These are phyloP conservation scores for Castanospermum australe DNA, from an alignment of 306 rosid species.

Conservation along the genomic window DNA sequence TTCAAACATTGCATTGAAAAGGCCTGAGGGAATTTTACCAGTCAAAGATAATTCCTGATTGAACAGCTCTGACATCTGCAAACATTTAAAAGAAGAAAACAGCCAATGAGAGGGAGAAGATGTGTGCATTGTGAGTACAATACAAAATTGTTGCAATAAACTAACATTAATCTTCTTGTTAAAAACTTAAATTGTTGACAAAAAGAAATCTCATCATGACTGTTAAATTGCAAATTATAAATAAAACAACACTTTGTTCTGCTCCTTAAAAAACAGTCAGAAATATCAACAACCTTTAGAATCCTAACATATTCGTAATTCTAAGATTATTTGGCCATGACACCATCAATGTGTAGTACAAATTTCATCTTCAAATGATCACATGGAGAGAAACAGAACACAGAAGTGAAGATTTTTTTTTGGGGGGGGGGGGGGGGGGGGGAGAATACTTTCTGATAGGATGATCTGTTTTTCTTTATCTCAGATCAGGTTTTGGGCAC, in stretches of 20 bases:
- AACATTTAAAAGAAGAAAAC: constrained; percentile 28
- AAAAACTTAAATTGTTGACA: background rate
- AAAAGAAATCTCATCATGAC: background rate
- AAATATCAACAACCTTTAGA: background rate
- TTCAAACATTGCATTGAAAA: constrained; percentile 91
- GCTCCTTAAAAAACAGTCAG: constrained; percentile 18
- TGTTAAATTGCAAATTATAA: background rate
- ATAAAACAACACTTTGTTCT: background rate
- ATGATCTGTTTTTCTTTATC: background rate
- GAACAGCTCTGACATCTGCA: constrained; percentile 98
- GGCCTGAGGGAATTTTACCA: constrained; percentile 97
- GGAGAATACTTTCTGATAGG: no score
- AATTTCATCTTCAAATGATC: background rate
- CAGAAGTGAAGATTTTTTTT: no score
- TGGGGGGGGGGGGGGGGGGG: no score
- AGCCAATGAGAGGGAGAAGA: constrained; percentile 19
- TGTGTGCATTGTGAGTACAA: background rate
- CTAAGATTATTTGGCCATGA: background rate
- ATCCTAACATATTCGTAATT: no score
- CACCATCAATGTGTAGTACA: background rate
- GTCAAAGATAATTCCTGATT: constrained; percentile 85
- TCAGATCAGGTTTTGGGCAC: background rate
- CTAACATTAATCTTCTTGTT: background rate
- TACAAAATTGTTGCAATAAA: background rate
- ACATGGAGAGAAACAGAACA: no score